phyloP scores from a whole-genome alignment of 768 basidiomycete species.

The Candolleomyces aberdarensis region DNA sequence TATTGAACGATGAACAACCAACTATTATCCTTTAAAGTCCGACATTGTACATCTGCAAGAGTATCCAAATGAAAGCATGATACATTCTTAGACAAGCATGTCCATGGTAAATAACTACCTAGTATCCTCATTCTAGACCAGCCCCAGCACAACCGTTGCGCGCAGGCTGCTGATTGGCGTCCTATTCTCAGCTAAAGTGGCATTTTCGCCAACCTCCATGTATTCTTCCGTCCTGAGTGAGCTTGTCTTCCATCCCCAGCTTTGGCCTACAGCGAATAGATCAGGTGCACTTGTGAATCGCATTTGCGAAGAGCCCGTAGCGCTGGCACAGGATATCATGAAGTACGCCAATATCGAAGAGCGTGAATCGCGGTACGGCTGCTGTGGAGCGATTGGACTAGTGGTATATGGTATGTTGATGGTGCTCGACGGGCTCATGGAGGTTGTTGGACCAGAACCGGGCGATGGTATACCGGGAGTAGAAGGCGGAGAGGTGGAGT shows the following conservation, averaged over 20 bases:
- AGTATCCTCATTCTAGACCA: slow-evolving; percentile 44
- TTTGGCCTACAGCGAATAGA: slow-evolving; percentile 78
- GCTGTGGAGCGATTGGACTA: slow-evolving; percentile 39
- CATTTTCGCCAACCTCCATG: slow-evolving; percentile 37
- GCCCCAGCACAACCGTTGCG: slow-evolving; percentile 75
- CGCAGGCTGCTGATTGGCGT: slow-evolving; percentile 50
- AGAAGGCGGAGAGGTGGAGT: slow-evolving; percentile 20
- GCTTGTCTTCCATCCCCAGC: slow-evolving; percentile 89
- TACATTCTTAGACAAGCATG: no score
- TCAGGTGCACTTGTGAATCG: slow-evolving; percentile 86
- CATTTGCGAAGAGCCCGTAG: slow-evolving; percentile 78
- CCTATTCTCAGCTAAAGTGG: slow-evolving; percentile 17
- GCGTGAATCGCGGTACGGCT: slow-evolving; percentile 77
- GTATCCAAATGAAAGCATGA: no score
- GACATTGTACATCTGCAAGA: no score
- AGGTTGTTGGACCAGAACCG: slow-evolving; percentile 13
- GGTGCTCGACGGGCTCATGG: slow-evolving; percentile 19
- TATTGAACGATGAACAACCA: no score
- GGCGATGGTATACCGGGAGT: slow-evolving; percentile 17
- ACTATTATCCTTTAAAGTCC: no score
- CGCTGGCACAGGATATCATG: slow-evolving; percentile 75
- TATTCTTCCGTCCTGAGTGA: slow-evolving; percentile 49
- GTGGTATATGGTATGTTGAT: slow-evolving; percentile 15
- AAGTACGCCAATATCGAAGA: slow-evolving; percentile 76
- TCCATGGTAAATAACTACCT: no score